Base-by-base conservation (phyloP, 192 early-diverging fungal genomes). In the Entomortierella parvispora region DNA sequence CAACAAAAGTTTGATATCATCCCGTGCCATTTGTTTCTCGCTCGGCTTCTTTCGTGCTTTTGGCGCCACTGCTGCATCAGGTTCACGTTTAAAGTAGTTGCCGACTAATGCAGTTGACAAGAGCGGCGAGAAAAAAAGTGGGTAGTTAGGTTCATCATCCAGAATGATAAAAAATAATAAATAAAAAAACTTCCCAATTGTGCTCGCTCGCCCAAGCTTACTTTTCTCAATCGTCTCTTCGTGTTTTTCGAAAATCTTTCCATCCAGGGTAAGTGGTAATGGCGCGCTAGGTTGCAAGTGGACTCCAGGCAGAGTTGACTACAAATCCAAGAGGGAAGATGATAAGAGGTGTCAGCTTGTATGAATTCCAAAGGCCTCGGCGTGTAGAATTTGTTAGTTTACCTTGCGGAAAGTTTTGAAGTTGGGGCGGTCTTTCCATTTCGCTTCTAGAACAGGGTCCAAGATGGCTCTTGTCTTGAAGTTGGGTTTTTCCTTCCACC, bases 361-460 rank as follows among this genome's bases (percentile, higher is more conserved):
- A 23, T 29, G 4, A 5, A 5, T 11, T 18, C 9, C 34, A 33
- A 46, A 49, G 22, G 7, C 12, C 20, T 10, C 43, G 6, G 10
- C 8, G 14, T 18, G 25, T 0, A 33, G 33, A 15, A 15, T 20
- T 32, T 18, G 34, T 37, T 23, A 49, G 11, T 11, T 7, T 3
- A 68, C 74, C 55, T 68, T 77, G 17, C 66, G 59, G 49, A 77
- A 77, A 3, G 74, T 55, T 43, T 77, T 77, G 45, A 56, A 76
- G 53, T 76, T 76, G 22, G 72, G 72, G 14, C 61, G 42, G 11
- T 76, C 51, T 53, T 76, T 67, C 72, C 72, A 76, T 50, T 63
- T 76, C 11, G 40, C 58, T 26, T 74, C 46, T 17, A 61, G 23
- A 18, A 45, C 37, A 29, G 46, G 14, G 20, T 62, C 26, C 9